Base-by-base conservation (phyloP, 2,329 filamentous ascomycete genomes). In the Mariannaea sp. region DNA sequence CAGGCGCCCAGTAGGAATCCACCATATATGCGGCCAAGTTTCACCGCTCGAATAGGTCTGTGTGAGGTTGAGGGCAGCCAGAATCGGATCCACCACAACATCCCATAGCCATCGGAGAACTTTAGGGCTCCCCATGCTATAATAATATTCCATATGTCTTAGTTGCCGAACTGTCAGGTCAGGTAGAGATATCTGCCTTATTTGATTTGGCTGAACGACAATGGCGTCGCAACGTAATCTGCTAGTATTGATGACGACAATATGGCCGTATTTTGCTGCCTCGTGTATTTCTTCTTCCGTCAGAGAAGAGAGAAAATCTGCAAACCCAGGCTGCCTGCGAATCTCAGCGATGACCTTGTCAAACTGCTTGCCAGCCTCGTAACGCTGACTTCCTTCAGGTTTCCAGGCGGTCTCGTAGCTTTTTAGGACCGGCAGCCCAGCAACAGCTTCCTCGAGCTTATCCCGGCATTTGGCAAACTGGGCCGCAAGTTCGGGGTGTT, bases 81-180 rank as follows among this genome's bases (percentile, higher is more conserved):
- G 53, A 27, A 72, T 50, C 4, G 68, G 70, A 5, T 42, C 22
- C 1, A 55, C 60, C 17, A 65, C 47, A 5, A 17, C 40, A 33
- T 70, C 63, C 70, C 70, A 73, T 1, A 73, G 61, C 67, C 69
- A 73, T 14, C 65, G 59, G 0, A 73, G 56, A 5, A 26, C 9
- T 7, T 42, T 16, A 14, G 22, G 19, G n/a, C 24, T 49, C 7
- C 27, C 27, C 1, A 27, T n/a, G 13, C 14, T n/a, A 10, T 8
- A 3, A 10, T 9, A 7, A 3, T 14, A 12, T 16, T 14, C 17
- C 14, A n/a, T n/a, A n/a, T n/a, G n/a, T n/a, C n/a, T n/a, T 4
- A 26, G 2, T 5, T 2, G 2, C 29, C 22, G 10, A 50, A 16
- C 6, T 39, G 40, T 30, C 2, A 50, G 47, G 10, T 16, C 1